Evolutionary conservation across 148 eudicot genomes (phyloP), one percentile per base, ranked within the genome.

Genomic region (Linanthus parryae): DNA sequence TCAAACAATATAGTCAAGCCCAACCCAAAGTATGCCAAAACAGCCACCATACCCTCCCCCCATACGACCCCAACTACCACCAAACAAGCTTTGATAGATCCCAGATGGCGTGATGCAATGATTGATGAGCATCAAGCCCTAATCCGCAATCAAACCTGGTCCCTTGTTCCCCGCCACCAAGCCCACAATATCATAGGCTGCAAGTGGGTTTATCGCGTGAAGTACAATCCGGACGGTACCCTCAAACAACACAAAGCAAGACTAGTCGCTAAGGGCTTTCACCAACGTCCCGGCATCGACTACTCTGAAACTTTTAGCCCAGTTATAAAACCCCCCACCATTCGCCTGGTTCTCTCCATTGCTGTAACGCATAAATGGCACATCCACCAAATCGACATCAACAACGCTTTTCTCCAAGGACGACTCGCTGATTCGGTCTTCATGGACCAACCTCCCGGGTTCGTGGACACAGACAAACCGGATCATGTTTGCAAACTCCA

Each of bases 221-320:
- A 39, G 17, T 39, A 2, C 44, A 7, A 9, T 4, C 44, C 26
- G 34, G 57, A 53, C 36, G 44, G 57, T 21, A 54, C 22, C 21
- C 20, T 54, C 35, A 26, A 41, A n/a, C 47, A 9, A 38, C n/a
- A n/a, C n/a, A n/a, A n/a, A n/a, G n/a, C n/a, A n/a, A n/a, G n/a
- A n/a, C n/a, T n/a, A n/a, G 24, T 38, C 46, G 14, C 35, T 22
- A 39, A 28, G 58, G 58, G 11, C 39, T 54, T 15, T n/a, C 14
- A n/a, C 58, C 38, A 54, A 22, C 17, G n/a, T 34, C 45, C 2
- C n/a, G n/a, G n/a, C n/a, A n/a, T n/a, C n/a, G n/a, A n/a, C n/a
- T n/a, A n/a, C n/a, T n/a, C n/a, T n/a, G 44, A 39, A 39, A 39
- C 15, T 6, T 39, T 39, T 19, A 39, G 44, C 44, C 44, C 44